These are phyloP conservation scores for Globisporangium middletonii DNA, from an alignment of 352 stramenopile species.

Conservation along the genomic window DNA sequence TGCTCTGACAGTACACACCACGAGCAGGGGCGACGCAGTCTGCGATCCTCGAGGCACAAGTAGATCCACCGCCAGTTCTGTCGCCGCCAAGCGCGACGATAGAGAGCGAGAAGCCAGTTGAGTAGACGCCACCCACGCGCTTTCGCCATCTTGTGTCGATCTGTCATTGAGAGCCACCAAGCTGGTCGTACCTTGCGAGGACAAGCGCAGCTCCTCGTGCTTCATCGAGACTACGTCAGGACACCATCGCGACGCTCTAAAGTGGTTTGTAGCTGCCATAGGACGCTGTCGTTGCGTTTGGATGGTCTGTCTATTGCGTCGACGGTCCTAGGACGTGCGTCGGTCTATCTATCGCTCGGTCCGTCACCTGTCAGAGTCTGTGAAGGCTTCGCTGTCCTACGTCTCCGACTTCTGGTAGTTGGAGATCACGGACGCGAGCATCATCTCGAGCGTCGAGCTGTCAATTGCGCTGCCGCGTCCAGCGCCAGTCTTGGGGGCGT, in stretches of 20 bases:
- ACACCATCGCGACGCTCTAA: too few species aligned
- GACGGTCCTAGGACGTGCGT: background rate
- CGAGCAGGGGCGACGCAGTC: background rate
- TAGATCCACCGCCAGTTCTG: background rate
- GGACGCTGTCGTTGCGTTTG: too few species aligned
- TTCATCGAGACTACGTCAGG: too few species aligned
- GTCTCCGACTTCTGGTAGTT: slow-evolving; percentile 57
- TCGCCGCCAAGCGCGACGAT: background rate
- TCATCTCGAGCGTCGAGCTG: slow-evolving; percentile 69
- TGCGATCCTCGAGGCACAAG: background rate
- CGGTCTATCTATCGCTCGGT: background rate
- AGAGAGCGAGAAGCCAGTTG: background rate
- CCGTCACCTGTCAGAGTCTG: background rate
- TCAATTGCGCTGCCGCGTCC: slow-evolving; percentile 18
- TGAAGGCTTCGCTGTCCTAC: background rate
- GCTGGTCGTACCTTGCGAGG: too few species aligned
- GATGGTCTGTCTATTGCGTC: too few species aligned
- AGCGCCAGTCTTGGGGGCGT: slow-evolving; percentile 16
- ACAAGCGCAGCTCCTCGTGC: too few species aligned
- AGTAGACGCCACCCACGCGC: background rate
- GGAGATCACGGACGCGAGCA: slow-evolving; percentile 72
- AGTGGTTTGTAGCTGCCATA: too few species aligned
- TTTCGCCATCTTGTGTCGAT: too few species aligned
- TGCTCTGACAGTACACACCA: slow-evolving; percentile 9
- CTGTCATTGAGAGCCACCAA: too few species aligned